These are phyloP conservation scores for Populus hybrid DNA, from an alignment of 441 rosid species.

Conservation along the genomic window DNA sequence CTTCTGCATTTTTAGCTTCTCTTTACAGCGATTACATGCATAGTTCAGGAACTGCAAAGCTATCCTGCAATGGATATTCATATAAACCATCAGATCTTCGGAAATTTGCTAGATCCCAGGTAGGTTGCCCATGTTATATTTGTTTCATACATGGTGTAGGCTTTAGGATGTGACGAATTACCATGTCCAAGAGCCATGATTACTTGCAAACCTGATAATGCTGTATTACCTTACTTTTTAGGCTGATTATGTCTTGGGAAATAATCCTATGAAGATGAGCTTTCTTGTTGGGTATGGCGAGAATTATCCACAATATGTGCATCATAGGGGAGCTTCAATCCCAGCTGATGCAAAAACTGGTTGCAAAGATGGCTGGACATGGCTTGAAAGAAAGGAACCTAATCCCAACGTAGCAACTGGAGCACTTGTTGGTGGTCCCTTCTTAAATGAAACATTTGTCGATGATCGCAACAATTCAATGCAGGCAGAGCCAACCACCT, in stretches of 20 bases:
- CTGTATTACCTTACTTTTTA: slow-evolving; percentile 18
- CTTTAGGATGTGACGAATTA: background rate
- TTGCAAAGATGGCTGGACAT: slow-evolving; percentile 75
- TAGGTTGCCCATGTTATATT: slow-evolving; percentile 20
- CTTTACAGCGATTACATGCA: slow-evolving; percentile 96
- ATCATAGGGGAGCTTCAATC: slow-evolving; percentile 97
- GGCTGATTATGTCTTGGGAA: slow-evolving; percentile 92
- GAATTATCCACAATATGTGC: slow-evolving; percentile 70
- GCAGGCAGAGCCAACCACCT: slow-evolving; percentile 96
- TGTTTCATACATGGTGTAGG: background rate
- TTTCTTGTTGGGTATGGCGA: slow-evolving; percentile 92
- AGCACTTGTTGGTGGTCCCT: slow-evolving; percentile 92
- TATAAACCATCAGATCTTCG: slow-evolving; percentile 80
- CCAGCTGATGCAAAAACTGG: slow-evolving; percentile 70
- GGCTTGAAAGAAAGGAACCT: slow-evolving; percentile 59
- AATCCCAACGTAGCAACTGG: slow-evolving; percentile 84
- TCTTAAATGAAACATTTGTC: slow-evolving; percentile 67
- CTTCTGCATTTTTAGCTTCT: slow-evolving; percentile 87
- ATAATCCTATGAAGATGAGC: slow-evolving; percentile 76
- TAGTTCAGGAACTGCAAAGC: slow-evolving; percentile 55
- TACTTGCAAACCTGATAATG: slow-evolving; percentile 1
- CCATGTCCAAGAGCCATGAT: background rate
- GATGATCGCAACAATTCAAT: slow-evolving; percentile 70
- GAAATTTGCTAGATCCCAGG: slow-evolving; percentile 86
- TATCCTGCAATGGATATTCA: slow-evolving; percentile 58